These are phyloP conservation scores for Skeletonema potamos DNA, from an alignment of 108 stramenopile species.

Conservation along the genomic window DNA sequence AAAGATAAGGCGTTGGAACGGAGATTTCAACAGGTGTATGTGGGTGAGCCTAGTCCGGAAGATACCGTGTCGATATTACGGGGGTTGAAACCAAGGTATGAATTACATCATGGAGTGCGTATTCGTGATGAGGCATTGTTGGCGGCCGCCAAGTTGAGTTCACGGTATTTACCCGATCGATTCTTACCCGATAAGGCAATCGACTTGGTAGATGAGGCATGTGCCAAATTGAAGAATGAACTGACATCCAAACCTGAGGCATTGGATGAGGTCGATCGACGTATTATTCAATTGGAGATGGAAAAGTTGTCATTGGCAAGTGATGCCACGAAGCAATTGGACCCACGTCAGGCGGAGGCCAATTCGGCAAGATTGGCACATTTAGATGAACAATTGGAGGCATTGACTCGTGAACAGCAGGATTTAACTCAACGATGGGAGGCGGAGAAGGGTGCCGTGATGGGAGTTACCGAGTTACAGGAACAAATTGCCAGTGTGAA, in stretches of 20 bases:
- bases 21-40: slow-evolving; percentile 97
- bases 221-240: slow-evolving; percentile 89
- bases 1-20: slow-evolving; percentile 99
- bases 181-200: slow-evolving; percentile 90
- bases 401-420: slow-evolving; percentile 1
- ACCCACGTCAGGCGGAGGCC: slow-evolving; percentile 16
- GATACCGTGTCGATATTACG: slow-evolving; percentile 98
- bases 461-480: slow-evolving; percentile 73
- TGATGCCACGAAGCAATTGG: slow-evolving; percentile 70
- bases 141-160: slow-evolving; percentile 95
- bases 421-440: slow-evolving; percentile 75
- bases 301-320: slow-evolving; percentile 87
- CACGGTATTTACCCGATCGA: slow-evolving; percentile 96
- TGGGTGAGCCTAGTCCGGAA: slow-evolving; percentile 95
- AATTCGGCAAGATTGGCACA: slow-evolving; percentile 34
- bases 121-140: slow-evolving; percentile 97
- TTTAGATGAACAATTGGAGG: slow-evolving; percentile 70
- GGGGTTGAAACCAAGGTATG: slow-evolving; percentile 96
- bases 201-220: slow-evolving; percentile 98
- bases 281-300: slow-evolving; percentile 92
- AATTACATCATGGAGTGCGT: slow-evolving; percentile 96
- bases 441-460: slow-evolving; percentile 54
- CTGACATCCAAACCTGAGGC: slow-evolving; percentile 68
- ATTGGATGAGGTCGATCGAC: slow-evolving; percentile 74
- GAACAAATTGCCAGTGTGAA: slow-evolving; percentile 88